Evolutionary conservation across 2,329 filamentous ascomycete genomes (phyloP).

Genomic region (Emmonsia crescens): DNA sequence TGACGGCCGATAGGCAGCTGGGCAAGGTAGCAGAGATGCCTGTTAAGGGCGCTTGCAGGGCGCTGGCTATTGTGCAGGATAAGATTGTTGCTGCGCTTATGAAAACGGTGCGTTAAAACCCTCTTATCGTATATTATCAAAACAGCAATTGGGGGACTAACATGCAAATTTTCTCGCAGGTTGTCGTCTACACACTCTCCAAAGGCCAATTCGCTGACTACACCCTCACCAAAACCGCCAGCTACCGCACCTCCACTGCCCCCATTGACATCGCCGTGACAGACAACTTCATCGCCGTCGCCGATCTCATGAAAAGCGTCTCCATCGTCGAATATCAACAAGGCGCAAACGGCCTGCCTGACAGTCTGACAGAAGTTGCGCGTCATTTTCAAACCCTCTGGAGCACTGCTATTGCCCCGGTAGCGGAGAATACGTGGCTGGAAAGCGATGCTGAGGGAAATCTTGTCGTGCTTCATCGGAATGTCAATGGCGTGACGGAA

Average conservation of each 20-base stretch:
- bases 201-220: conserved; percentile 26
- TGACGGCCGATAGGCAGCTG: conserved; percentile 58
- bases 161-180: conserved; percentile 27
- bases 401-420: conserved; percentile 64
- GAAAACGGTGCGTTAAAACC: conserved; percentile 56
- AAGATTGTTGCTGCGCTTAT: conserved; percentile 78
- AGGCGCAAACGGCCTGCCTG: conserved; percentile 45
- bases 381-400: conserved; percentile 74
- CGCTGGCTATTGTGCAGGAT: conserved; percentile 61
- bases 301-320: conserved; percentile 88
- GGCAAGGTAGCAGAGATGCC: conserved; percentile 59
- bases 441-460: conserved; percentile 84
- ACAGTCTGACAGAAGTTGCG: conserved; percentile 60
- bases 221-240: conserved; percentile 58
- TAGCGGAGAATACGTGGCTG: conserved; percentile 66
- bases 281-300: conserved; percentile 66
- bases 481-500: conserved; percentile 58
- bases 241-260: conserved; percentile 71
- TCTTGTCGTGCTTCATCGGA: conserved; percentile 65
- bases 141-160: not conserved
- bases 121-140: not conserved
- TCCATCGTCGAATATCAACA: conserved; percentile 62
- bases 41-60: conserved; percentile 71
- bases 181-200: conserved; percentile 48
- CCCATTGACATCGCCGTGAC: conserved; percentile 70